These are phyloP conservation scores for Boletus huronensis DNA, from an alignment of 768 basidiomycete genomes.

Conservation along the genomic window DNA sequence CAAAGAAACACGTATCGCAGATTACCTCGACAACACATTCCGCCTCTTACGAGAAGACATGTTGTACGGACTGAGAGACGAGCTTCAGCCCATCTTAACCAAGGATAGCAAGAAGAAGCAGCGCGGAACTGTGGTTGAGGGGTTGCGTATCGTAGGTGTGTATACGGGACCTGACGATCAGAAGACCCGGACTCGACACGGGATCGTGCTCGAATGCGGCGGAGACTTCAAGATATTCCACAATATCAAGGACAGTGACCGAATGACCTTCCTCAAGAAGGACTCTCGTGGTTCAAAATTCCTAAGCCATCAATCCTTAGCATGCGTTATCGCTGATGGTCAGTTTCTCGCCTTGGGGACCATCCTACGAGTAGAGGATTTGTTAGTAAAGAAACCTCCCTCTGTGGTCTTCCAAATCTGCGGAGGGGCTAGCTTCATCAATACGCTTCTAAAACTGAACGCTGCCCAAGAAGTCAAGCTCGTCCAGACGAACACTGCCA, in stretches of 20 bases:
- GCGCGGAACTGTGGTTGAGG: conserved; percentile 39
- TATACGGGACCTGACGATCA: conserved; percentile 29
- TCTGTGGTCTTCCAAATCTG: conserved; percentile 52
- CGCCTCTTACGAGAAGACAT: conserved; percentile 63
- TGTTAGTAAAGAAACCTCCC: conserved; percentile 46
- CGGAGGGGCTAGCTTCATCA: conserved; percentile 37
- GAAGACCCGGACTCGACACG: conserved; percentile 37
- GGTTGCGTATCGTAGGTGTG: conserved; percentile 36
- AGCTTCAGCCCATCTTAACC: conserved; percentile 41
- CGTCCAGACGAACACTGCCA: conserved; percentile 55
- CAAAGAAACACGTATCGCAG: conserved; percentile 36
- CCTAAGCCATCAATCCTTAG: conserved; percentile 51
- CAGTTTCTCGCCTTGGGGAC: conserved; percentile 51
- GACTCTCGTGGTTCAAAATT: conserved; percentile 34
- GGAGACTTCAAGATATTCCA: conserved; percentile 38
- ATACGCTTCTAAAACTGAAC: conserved; percentile 41
- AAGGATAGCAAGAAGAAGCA: conserved; percentile 36
- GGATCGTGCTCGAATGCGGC: conserved; percentile 37
- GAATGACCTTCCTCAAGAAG: conserved; percentile 37
- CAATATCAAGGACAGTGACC: conserved; percentile 34
- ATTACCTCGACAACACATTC: conserved; percentile 65
- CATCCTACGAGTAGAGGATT: conserved; percentile 51
- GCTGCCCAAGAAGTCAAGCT: conserved; percentile 37
- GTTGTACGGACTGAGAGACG: conserved; percentile 55
- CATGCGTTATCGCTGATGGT: conserved; percentile 48